A percentile compares a stretch with the other conserved stretches of the same genome.
Evolutionary conservation across 2,329 filamentous ascomycete species (phyloP).

Genomic region (Diaporthe citri): DNA sequence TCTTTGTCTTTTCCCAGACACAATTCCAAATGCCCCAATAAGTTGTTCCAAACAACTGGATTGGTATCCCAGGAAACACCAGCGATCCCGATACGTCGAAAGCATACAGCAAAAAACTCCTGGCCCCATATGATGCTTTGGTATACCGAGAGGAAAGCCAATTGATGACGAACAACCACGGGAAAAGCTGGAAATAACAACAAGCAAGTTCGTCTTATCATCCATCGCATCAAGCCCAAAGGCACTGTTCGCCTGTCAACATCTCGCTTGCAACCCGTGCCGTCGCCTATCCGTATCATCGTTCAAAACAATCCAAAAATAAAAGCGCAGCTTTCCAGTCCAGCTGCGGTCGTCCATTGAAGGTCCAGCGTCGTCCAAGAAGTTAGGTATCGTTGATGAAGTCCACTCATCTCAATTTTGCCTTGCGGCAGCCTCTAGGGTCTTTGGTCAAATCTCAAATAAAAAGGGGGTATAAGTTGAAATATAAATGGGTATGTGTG

Average conservation of each 20-base stretch:
- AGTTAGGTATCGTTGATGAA: conserved; percentile 38
- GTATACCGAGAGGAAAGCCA: conserved; percentile 35
- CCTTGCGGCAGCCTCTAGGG: conserved; percentile 40
- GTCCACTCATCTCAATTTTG: conserved; percentile 34
- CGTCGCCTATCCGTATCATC: conserved; percentile 22
- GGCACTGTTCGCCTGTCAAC: conserved; percentile 21
- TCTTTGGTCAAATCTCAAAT: conserved; percentile 39
- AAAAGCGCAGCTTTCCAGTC: conserved; percentile 39
- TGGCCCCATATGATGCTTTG: conserved; percentile 39
- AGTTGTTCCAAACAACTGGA: conserved; percentile 17
- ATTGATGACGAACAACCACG: conserved; percentile 28
- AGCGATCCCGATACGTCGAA: conserved; percentile 4
- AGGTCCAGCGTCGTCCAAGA: conserved; percentile 41
- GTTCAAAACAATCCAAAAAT: conserved; percentile 16
- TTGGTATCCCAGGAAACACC: conserved; percentile 33
- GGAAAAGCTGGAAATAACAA: conserved; percentile 18
- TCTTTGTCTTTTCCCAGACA: conserved; percentile 17
- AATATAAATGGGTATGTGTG: conserved; percentile 46
- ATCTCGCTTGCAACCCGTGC: conserved; percentile 19
- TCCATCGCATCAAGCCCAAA: conserved; percentile 34
- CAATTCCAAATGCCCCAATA: conserved; percentile 20
- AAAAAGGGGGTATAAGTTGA: conserved; percentile 40
- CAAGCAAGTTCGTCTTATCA: conserved; percentile 29
- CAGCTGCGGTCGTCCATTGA: conserved; percentile 38
- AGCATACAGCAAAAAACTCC: conserved; percentile 33